phyloP scores from a whole-genome alignment of 2,329 filamentous ascomycete genomes.

The Neofusicoccum parvum region DNA sequence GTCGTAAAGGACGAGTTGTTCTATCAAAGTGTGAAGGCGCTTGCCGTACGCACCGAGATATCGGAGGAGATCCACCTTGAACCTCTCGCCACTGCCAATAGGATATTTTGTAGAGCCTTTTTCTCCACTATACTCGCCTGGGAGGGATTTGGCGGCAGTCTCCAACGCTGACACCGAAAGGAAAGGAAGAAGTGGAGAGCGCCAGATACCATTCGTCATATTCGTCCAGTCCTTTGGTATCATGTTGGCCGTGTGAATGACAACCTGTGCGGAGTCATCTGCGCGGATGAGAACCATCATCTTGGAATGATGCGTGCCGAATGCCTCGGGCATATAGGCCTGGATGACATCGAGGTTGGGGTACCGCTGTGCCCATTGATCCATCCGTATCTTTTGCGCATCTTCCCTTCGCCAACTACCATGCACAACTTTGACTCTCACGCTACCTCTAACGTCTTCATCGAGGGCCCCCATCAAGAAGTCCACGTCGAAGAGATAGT shows the following conservation, averaged over 20 bases:
- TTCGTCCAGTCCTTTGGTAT: slow-evolving; percentile 85
- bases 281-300: slow-evolving; percentile 83
- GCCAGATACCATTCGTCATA: slow-evolving; percentile 84
- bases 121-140: too few species aligned
- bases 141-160: too few species aligned
- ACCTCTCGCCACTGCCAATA: slow-evolving; percentile 66
- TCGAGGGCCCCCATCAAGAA: slow-evolving; percentile 63
- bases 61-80: slow-evolving; percentile 73
- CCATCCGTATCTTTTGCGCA: slow-evolving; percentile 56
- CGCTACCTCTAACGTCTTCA: slow-evolving; percentile 53
- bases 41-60: slow-evolving; percentile 73
- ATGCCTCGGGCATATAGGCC: slow-evolving; percentile 80
- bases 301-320: slow-evolving; percentile 84
- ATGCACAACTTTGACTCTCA: slow-evolving; percentile 63
- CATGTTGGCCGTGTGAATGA: slow-evolving; percentile 92
- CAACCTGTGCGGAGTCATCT: slow-evolving; percentile 73
- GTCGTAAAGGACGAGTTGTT: slow-evolving; percentile 64
- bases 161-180: slow-evolving; percentile 19
- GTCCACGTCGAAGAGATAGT: slow-evolving; percentile 65
- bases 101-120: slow-evolving; percentile 14
- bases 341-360: slow-evolving; percentile 70
- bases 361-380: slow-evolving; percentile 65
- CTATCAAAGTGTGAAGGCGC: slow-evolving; percentile 57
- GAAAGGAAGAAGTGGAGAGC: slow-evolving; percentile 68
- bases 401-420: slow-evolving; percentile 71